These are phyloP conservation scores for Aurinia saxatilis DNA, from an alignment of 345 rosid genomes.

Conservation along the genomic window DNA sequence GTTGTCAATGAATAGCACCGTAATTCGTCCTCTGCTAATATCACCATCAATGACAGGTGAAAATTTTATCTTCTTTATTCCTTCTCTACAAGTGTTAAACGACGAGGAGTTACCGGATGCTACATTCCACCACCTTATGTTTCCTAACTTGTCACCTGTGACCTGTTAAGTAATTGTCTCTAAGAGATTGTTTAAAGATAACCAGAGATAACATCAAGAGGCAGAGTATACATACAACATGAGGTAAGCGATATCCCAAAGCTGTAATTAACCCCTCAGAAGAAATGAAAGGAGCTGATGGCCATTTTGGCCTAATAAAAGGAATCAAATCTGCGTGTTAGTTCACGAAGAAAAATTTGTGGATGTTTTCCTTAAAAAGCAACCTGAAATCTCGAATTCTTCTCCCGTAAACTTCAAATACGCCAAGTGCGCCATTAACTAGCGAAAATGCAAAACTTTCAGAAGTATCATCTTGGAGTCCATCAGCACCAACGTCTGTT, in stretches of 20 bases:
- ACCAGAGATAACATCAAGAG: constrained; percentile 12
- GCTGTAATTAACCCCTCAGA: constrained; percentile 84
- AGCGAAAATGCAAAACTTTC: constrained; percentile 90
- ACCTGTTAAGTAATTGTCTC: constrained; percentile 33
- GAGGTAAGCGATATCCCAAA: constrained; percentile 84
- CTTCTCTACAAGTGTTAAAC: constrained; percentile 78
- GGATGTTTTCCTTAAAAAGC: not conserved
- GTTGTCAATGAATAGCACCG: constrained; percentile 74
- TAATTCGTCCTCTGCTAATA: constrained; percentile 71
- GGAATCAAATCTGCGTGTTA: constrained; percentile 14
- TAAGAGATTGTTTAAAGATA: constrained; percentile 3
- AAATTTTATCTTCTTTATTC: constrained; percentile 73
- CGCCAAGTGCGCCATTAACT: constrained; percentile 89
- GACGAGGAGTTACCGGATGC: constrained; percentile 79
- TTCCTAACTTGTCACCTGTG: constrained; percentile 57
- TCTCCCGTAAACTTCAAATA: constrained; percentile 83
- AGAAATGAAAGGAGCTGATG: constrained; percentile 68
- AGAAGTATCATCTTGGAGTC: constrained; percentile 54
- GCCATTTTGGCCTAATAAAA: constrained; percentile 81
- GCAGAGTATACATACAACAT: constrained; percentile 58
- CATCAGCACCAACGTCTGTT: constrained; percentile 44
- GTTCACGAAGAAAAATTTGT: not conserved
- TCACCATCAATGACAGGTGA: constrained; percentile 81
- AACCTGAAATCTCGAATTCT: constrained; percentile 90
- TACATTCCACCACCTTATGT: constrained; percentile 93